phyloP scores from a whole-genome alignment of 2,329 filamentous ascomycete genomes.

The Cadophora malorum region DNA sequence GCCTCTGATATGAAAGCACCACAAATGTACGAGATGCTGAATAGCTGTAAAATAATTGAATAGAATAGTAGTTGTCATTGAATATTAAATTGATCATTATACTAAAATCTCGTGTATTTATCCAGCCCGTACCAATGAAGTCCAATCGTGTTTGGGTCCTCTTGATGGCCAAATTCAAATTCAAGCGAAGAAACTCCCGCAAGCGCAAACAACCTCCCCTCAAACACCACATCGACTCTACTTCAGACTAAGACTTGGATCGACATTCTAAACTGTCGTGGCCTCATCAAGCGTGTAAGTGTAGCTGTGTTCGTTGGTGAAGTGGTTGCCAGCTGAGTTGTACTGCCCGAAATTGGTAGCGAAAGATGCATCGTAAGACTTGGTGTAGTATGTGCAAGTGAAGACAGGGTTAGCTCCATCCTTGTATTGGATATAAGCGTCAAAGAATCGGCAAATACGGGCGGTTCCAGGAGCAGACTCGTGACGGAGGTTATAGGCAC shows the following conservation, averaged over 20 bases:
- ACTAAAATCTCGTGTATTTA: neutral
- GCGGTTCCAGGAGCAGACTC: conserved; percentile 5
- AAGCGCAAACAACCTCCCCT: neutral
- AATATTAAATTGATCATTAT: conserved; percentile 20
- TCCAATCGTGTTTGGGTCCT: neutral
- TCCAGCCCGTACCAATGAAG: neutral
- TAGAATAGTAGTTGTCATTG: neutral
- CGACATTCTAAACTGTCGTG: neutral
- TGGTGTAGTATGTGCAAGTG: conserved; percentile 49
- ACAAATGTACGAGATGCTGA: neutral
- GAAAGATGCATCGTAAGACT: conserved; percentile 38
- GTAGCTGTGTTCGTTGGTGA: conserved; percentile 36
- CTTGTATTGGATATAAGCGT: conserved; percentile 48
- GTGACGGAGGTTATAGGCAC: conserved; percentile 31
- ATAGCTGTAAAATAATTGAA: neutral
- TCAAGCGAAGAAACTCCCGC: neutral
- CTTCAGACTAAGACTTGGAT: neutral
- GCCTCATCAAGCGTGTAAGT: conserved; percentile 23
- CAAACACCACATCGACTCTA: neutral
- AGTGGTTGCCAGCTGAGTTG: conserved; percentile 30
- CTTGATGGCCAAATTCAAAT: neutral
- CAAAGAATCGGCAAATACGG: conserved; percentile 46
- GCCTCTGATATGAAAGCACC: neutral
- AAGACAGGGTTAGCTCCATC: conserved; percentile 47
- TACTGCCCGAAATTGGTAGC: conserved; percentile 36